These are phyloP conservation scores for Cladosporium halotolerans DNA, from an alignment of 2,329 filamentous ascomycete species.

Conservation along the genomic window DNA sequence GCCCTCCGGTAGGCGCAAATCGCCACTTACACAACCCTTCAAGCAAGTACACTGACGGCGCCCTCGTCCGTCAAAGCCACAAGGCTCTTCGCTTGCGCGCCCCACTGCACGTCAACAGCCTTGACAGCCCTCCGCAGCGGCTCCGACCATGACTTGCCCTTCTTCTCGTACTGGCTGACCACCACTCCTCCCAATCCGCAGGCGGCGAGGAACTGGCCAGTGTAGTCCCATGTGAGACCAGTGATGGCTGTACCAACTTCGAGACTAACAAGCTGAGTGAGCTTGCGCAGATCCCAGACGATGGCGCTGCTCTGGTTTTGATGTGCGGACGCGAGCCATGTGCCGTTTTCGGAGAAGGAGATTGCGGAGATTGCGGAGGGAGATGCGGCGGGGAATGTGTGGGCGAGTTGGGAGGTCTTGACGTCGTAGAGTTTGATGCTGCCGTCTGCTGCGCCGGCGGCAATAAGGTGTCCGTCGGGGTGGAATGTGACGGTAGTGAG, in stretches of 20 bases:
- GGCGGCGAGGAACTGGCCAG: constrained; percentile 82
- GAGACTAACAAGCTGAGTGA: constrained; percentile 73
- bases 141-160: constrained; percentile 82
- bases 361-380: constrained; percentile 65
- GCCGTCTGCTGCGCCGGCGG: constrained; percentile 70
- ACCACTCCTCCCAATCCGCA: constrained; percentile 73
- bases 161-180: constrained; percentile 85
- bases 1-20: background rate
- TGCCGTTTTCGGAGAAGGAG: constrained; percentile 92
- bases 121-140: constrained; percentile 69
- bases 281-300: constrained; percentile 88
- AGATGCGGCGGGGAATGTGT: constrained; percentile 55
- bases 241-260: constrained; percentile 75
- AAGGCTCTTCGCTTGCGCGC: constrained; percentile 64
- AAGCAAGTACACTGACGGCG: constrained; percentile 54
- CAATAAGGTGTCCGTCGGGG: constrained; percentile 91
- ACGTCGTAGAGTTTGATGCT: constrained; percentile 87
- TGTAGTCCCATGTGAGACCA: constrained; percentile 84
- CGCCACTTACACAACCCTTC: background rate
- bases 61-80: constrained; percentile 71
- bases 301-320: constrained; percentile 72
- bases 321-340: constrained; percentile 81
- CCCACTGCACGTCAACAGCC: constrained; percentile 72
- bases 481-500: constrained; percentile 80
- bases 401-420: constrained; percentile 69